Base-by-base conservation (phyloP, 2,329 filamentous ascomycete genomes). In the Penicillium brevicompactum region DNA sequence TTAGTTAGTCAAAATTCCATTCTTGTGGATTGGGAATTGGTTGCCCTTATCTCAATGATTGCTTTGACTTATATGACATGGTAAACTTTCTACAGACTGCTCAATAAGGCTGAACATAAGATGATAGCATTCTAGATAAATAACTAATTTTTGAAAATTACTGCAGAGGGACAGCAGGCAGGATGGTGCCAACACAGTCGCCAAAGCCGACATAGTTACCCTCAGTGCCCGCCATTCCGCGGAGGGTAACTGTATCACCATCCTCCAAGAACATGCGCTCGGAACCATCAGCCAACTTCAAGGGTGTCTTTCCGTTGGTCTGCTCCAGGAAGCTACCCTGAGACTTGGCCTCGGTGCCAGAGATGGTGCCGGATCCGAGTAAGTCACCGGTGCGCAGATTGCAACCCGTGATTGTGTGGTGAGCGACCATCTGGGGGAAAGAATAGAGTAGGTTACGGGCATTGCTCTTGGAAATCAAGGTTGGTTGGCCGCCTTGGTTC, bases 401-500 rank as follows among this genome's bases (percentile, higher is more conserved):
- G 70, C 90, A 94, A 5, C 90, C 90, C 1, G 87, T 89, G 45
- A 90, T 82, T 1, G 87, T 86, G 69, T 93, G 90, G 70, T 93
- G 90, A 1, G 90, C 84, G 40, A 93, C 78, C 89, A 92, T 92
- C 71, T 93, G 90, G 4, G 88, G 84, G 74, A 92, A 93, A 0
- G 88, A 92, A 81, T 86, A 93, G n/a, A 93, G 79, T 10, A 93
- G 78, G 66, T 92, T 83, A 61, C 80, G 83, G 9, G 86, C 83
- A 55, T 81, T 87, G 57, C 81, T 87, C 58, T 75, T 80, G 1
- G 82, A 79, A 45, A 92, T 82, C 0, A 82, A 84, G 0, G 83
- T 85, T 0, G 81, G 76, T 47, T 77, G 75, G 30, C 81, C 81
- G 9, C 79, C 77, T 38, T 73, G 67, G 42, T 67, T 71, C 58